phyloP scores from a whole-genome alignment of 352 stramenopile genomes.

The Pilasporangium apinafurcum region DNA sequence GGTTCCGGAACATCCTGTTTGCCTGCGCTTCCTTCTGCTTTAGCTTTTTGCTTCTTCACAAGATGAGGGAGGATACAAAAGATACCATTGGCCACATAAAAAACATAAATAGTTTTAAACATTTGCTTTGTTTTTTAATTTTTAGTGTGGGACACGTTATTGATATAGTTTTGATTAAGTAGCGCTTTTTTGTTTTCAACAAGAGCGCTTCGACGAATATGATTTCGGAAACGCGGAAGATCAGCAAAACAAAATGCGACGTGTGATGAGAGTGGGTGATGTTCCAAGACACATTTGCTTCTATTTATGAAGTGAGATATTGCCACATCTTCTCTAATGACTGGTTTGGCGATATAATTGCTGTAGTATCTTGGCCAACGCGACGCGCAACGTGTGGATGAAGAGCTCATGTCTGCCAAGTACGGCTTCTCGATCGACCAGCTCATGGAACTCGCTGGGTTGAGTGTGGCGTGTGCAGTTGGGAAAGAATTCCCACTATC shows the following conservation, averaged over 20 bases:
- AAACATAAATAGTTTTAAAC: slow-evolving; percentile 18
- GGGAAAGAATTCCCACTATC: slow-evolving; percentile 48
- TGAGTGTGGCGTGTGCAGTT: slow-evolving; percentile 92
- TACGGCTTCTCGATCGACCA: slow-evolving; percentile 94
- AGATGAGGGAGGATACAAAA: slow-evolving; percentile 14
- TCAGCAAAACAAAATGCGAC: no score
- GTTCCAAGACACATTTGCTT: not conserved
- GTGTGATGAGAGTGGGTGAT: slow-evolving; percentile 1
- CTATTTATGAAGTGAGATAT: not conserved
- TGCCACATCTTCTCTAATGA: no score
- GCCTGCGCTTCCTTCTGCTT: slow-evolving; percentile 1
- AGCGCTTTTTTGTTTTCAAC: no score
- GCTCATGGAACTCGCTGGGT: slow-evolving; percentile 98
- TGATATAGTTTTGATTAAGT: not conserved
- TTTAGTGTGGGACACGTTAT: slow-evolving; percentile 9
- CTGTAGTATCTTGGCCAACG: slow-evolving; percentile 59
- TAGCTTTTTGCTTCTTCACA: slow-evolving; percentile 4
- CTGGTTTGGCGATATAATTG: no score
- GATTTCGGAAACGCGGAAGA: slow-evolving; percentile 2
- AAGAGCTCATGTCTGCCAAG: slow-evolving; percentile 84
- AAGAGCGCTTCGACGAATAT: no score
- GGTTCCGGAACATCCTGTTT: slow-evolving; percentile 96
- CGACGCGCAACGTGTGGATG: slow-evolving; percentile 81
- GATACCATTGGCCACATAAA: slow-evolving; percentile 9
- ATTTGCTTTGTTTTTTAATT: slow-evolving; percentile 5